Evolutionary conservation across 2,329 filamentous ascomycete genomes (phyloP), one percentile per base, ranked within the genome.

Genomic region (Monosporascus ibericus): DNA sequence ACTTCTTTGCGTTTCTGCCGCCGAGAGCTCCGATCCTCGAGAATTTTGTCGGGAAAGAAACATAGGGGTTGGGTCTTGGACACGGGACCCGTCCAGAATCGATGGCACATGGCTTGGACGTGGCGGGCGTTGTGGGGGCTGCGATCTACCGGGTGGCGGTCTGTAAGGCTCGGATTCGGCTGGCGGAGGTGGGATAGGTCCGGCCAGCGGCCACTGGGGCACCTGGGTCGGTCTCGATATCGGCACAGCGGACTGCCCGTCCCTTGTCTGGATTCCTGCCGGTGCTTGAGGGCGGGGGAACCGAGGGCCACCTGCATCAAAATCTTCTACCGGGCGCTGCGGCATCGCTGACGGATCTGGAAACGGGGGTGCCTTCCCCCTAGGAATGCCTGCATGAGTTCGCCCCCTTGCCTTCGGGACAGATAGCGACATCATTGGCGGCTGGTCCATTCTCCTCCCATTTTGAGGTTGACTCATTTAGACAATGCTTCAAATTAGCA

Each of bases 91-190:
- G 59, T 85, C 80, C 24, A 83, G 67, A 36, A 84, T 77, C 1
- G 81, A 84, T 9, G 81, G 80, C 2, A 84, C 79, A 55, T 74
- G 67, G 58, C 81, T 85, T 7, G 82, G 82, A 38, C 83, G 75
- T 11, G 80, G 80, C 9, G 82, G 83, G 56, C 82, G 74, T 62
- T 77, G 79, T 20, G 82, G 82, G 24, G 80, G 74, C 39, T 75
- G 70, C 37, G 75, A 74, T 55, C 72, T 71, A 46, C 75, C 75
- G n/a, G 74, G 68, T 17, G 78, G 76, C 50, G 79, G 75, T 60
- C 73, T 72, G 57, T 81, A 82, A 20, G 74, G 70, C 49, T 74
- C 70, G 18, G 64, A 59, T 20, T 63, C 65, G 42, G 44, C 49
- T 22, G 57, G 48, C 5, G 64, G 59, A 34, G 62, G 55, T 27